Base-by-base conservation (phyloP, 2,329 filamentous ascomycete species). In the Scleromitrula shiraiana region DNA sequence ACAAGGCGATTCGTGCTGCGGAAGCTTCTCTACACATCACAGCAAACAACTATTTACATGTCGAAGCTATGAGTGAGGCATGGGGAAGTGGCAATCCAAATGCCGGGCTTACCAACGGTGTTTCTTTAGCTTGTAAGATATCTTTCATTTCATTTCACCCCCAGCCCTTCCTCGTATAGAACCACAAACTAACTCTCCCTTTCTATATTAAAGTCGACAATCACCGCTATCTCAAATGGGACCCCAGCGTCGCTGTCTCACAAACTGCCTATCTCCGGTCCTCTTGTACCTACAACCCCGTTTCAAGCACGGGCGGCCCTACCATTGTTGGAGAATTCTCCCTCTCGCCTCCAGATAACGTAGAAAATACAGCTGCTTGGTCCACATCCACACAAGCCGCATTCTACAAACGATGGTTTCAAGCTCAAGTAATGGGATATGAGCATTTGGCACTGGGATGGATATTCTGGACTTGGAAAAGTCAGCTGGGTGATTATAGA, bases 391-490 rank as follows among this genome's bases (percentile, higher is more conserved):
- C 58, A 14, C 67, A 69, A 27, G 57, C 61, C 45, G 64, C 60
- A 2, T 83, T 79, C 61, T 82, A 82, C 60, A 63, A 55, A 39
- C 63, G 69, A 37, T 82, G 72, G 69, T 82, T 76, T 62, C 72
- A 73, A 0, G 77, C 77, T 0, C 77, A 81, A 62, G 68, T 73
- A 0, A 66, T 70, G 37, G 64, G 71, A 0, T 82, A 78, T 56
- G 78, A 82, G 64, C 68, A 68, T 48, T 53, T 65, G 2, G 56
- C 56, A 2, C 65, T 67, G 7, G 76, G 77, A 0, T 81, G 76
- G 76, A 61, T 77, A 3, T 82, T 79, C 57, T 82, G 78, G 78
- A 70, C 70, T 0, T 82, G 77, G 78, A 82, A 80, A 63, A 59
- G 62, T 3, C 59, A 76, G 60, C 14, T 70, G 49, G 67, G 65